Base-by-base conservation (phyloP, 805 yeast species). In the Myxozyma lipomycoides region DNA sequence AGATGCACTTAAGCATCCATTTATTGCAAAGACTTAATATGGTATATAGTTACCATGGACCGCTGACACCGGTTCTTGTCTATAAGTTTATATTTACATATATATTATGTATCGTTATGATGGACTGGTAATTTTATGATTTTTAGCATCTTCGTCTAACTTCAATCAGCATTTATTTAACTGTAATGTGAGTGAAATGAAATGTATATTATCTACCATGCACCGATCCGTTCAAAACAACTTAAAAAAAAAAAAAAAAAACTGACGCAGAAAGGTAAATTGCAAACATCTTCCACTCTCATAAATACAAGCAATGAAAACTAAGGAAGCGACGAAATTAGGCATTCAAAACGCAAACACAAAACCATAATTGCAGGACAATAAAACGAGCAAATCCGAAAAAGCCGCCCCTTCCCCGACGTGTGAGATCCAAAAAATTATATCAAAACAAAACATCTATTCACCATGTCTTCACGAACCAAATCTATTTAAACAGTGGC, bases 1-100 rank as follows among this genome's bases (percentile, higher is more conserved):
- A 6, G 77, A 83, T 61, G 75, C 88, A 21, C 65, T 88, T 35
- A 61, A 70, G 18, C 63, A 61, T 40, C 55, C 52, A 6, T 61
- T 59, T 36, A 40, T 60, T 6, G 28, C 45, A 3, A 17, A 28
- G 32, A n/a, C n/a, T 28, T 28, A 12, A 7, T 12, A 28, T 28
- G 12, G 32, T 7, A 28, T 28, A 28, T 12, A 28, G 32, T 28
- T 28, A 12, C 7, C 7, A 28, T 28, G 32, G 32, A 28, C 32
- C 7, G 12, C 7, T 9, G 32, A 28, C 12, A 28, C 12, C 12
- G 32, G 7, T 28, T 28, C 32, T 12, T 12, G n/a, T n/a, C n/a
- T n/a, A n/a, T n/a, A n/a, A n/a, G n/a, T n/a, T n/a, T n/a, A n/a
- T n/a, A n/a, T n/a, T n/a, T n/a, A n/a, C n/a, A n/a, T n/a, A n/a